These are phyloP conservation scores for Ophiostoma australiae DNA, from an alignment of 2,329 filamentous ascomycete species.

Conservation along the genomic window DNA sequence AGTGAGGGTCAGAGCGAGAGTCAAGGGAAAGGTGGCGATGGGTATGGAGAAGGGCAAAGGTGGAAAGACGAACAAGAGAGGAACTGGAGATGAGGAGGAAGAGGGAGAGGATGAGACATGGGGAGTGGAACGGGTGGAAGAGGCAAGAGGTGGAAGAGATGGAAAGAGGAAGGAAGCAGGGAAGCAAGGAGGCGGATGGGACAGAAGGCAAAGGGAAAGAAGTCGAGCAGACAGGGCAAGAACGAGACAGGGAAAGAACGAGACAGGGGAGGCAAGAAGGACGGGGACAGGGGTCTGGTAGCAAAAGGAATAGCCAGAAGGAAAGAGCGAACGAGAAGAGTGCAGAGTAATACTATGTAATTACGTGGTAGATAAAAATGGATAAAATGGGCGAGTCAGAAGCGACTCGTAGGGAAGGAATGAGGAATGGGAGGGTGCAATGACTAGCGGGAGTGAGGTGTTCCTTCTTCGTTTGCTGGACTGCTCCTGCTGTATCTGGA, in stretches of 20 bases:
- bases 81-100: neutral
- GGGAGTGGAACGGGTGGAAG: neutral
- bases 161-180: neutral
- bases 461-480: neutral
- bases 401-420: neutral
- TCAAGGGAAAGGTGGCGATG: neutral
- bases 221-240: slow-evolving; percentile 12
- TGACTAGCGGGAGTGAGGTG: neutral
- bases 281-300: neutral
- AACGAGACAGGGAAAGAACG: neutral
- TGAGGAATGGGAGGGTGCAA: neutral
- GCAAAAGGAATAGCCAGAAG: neutral
- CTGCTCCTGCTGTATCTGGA: neutral
- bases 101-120: slow-evolving; percentile 10
- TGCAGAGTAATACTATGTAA: neutral
- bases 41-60: neutral
- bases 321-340: neutral
- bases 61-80: neutral
- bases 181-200: slow-evolving; percentile 7
- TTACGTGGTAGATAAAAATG: neutral
- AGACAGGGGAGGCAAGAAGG: slow-evolving; percentile 14
- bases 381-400: slow-evolving; percentile 3
- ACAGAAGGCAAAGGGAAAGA: neutral
- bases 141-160: neutral
- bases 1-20: neutral